Percentiles rank a stretch among this genome's conserved stretches.
Evolutionary conservation across 2,329 filamentous ascomycete species (phyloP).

Genomic region (Venturia nashicola): DNA sequence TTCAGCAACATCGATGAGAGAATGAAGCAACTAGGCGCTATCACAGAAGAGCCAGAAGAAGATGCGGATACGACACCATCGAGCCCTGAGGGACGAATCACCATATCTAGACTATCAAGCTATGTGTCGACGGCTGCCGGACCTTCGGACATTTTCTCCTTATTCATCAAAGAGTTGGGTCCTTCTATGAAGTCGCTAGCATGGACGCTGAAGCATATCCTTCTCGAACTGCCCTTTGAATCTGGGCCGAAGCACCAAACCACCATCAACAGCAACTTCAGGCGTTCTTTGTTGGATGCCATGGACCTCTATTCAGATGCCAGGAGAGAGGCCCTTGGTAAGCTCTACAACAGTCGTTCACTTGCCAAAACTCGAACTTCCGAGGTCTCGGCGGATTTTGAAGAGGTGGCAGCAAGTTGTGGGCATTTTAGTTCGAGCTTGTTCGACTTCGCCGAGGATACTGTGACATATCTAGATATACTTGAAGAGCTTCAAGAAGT

Average conservation of each 20-base stretch:
- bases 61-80: constrained; percentile 13
- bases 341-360: constrained; percentile 71
- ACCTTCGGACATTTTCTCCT: constrained; percentile 79
- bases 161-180: constrained; percentile 79
- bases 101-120: neutral
- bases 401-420: constrained; percentile 95
- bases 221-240: constrained; percentile 77
- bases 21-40: constrained; percentile 18
- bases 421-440: constrained; percentile 92
- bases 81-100: neutral
- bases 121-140: neutral
- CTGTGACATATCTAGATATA: constrained; percentile 69
- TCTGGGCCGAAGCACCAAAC: constrained; percentile 55
- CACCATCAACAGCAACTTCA: constrained; percentile 65
- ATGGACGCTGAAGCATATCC: constrained; percentile 76
- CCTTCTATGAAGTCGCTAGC: constrained; percentile 96
- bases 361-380: constrained; percentile 55
- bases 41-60: constrained; percentile 31
- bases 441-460: constrained; percentile 81
- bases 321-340: constrained; percentile 60
- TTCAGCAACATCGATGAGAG: neutral
- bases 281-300: constrained; percentile 67
- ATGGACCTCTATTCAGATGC: constrained; percentile 67
- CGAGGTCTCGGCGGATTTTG: constrained; percentile 79
- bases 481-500: constrained; percentile 78